A percentile compares a stretch with the other conserved stretches of the same genome.
Conservation (phyloP, 2,329 filamentous ascomycete species). For the Ambrosiella beaveri region DNA sequence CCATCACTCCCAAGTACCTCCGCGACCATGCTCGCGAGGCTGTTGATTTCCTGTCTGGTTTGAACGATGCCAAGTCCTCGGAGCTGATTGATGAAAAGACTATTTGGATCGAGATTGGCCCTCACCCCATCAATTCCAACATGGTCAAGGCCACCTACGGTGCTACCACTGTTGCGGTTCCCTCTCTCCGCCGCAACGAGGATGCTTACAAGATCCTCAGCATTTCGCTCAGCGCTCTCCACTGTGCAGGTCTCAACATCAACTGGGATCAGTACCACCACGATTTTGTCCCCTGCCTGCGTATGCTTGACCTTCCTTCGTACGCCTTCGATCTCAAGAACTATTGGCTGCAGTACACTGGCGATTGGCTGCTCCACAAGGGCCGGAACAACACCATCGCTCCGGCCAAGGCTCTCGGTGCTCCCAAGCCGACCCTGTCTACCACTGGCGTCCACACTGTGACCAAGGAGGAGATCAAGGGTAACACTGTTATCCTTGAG, state of each 20-base stretch:
- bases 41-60: slow-evolving; percentile 45
- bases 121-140: slow-evolving; percentile 48
- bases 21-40: slow-evolving; percentile 42
- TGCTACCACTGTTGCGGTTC: slow-evolving; percentile 31
- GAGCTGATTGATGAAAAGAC: slow-evolving; percentile 44
- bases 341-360: slow-evolving; percentile 47
- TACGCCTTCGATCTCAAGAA: slow-evolving; percentile 60
- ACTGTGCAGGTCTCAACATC: slow-evolving; percentile 43
- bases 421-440: slow-evolving; percentile 36
- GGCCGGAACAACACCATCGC: slow-evolving; percentile 32
- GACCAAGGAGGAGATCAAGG: slow-evolving; percentile 43
- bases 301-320: slow-evolving; percentile 44
- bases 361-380: slow-evolving; percentile 58
- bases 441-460: slow-evolving; percentile 50
- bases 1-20: slow-evolving; percentile 41
- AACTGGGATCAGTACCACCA: slow-evolving; percentile 56
- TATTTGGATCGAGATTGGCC: slow-evolving; percentile 52
- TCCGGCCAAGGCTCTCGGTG: slow-evolving; percentile 19
- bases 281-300: slow-evolving; percentile 24
- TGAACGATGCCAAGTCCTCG: slow-evolving; percentile 36
- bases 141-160: slow-evolving; percentile 49
- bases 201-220: slow-evolving; percentile 47
- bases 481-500: slow-evolving; percentile 33
- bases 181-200: slow-evolving; percentile 47
- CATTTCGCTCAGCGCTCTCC: slow-evolving; percentile 37